phyloP scores from a whole-genome alignment of 371 early-diverging fungal genomes.

The Globomyces sp. region DNA sequence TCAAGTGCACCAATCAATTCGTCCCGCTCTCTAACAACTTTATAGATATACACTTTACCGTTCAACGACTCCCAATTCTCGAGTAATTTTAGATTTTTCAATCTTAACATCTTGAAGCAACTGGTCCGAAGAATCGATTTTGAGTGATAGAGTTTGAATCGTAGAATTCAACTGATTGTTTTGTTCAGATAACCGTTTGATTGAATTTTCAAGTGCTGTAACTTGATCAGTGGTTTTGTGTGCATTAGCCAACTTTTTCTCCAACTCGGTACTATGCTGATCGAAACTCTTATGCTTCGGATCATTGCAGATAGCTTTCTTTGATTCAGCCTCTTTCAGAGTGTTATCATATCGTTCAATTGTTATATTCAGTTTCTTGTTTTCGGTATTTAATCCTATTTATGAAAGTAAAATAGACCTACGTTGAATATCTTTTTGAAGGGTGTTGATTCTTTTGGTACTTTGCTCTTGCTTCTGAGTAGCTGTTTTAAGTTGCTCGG shows the following conservation, averaged over 20 bases:
- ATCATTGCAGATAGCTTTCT: too few species aligned
- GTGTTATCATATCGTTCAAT: background rate
- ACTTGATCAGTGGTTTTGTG: background rate
- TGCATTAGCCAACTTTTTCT: too few species aligned
- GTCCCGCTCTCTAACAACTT: conserved; percentile 23
- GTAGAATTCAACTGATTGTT: conserved; percentile 3
- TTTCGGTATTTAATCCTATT: conserved; percentile 17
- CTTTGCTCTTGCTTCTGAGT: background rate
- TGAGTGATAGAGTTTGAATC: background rate
- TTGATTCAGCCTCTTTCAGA: too few species aligned
- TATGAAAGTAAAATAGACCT: too few species aligned
- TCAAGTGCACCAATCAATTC: conserved; percentile 27
- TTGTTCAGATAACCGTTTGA: conserved; percentile 1
- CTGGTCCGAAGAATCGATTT: conserved; percentile 10
- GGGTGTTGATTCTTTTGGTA: conserved; percentile 1
- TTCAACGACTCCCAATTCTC: background rate
- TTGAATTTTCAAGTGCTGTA: background rate
- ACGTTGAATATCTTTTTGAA: conserved; percentile 12
- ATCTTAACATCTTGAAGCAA: conserved; percentile 17
- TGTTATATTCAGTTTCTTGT: conserved; percentile 10
- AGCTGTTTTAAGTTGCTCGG: conserved; percentile 10
- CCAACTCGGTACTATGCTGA: too few species aligned
- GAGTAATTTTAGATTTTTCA: conserved; percentile 3
- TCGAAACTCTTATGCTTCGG: too few species aligned
- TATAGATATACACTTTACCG: too few species aligned